Evolutionary conservation across 1,284 basidiomycete species (phyloP).

Genomic region (Somion occarium): DNA sequence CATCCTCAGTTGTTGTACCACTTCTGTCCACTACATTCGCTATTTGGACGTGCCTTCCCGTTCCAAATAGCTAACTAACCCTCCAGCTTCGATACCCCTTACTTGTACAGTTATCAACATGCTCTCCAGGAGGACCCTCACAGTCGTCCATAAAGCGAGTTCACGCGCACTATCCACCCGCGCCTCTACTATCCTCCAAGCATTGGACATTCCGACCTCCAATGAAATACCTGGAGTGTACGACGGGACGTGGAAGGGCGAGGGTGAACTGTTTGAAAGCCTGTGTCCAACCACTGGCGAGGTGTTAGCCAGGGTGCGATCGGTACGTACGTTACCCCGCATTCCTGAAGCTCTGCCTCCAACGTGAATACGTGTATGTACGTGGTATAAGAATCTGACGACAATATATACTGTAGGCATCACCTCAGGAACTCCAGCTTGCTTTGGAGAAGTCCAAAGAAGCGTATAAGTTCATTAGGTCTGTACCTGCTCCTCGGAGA

Average conservation of each 20-base stretch:
- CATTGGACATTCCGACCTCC: constrained; percentile 54
- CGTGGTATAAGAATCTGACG: no score
- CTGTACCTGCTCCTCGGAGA: constrained; percentile 80
- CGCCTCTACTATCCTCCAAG: constrained; percentile 58
- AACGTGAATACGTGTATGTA: no score
- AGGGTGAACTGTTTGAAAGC: constrained; percentile 64
- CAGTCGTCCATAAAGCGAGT: not conserved
- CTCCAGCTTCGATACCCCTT: no score
- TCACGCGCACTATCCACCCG: constrained; percentile 48
- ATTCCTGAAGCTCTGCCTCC: no score
- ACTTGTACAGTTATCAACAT: no score
- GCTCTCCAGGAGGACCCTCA: not conserved
- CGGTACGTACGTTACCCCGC: constrained; percentile 51
- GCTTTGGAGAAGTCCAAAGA: constrained; percentile 62
- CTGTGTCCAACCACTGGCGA: constrained; percentile 77
- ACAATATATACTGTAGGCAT: constrained; percentile 57
- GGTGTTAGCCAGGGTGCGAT: constrained; percentile 61
- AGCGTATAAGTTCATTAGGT: constrained; percentile 69
- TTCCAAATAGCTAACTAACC: no score
- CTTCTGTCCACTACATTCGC: no score
- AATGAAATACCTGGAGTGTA: constrained; percentile 67
- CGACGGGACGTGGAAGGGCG: constrained; percentile 75
- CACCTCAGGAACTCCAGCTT: constrained; percentile 61
- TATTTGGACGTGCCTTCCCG: no score
- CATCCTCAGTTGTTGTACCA: not conserved